Evolutionary conservation across 2,329 filamentous ascomycete species (phyloP), one percentile per base, ranked within the genome.

Genomic region (Botrytis paeoniae): DNA sequence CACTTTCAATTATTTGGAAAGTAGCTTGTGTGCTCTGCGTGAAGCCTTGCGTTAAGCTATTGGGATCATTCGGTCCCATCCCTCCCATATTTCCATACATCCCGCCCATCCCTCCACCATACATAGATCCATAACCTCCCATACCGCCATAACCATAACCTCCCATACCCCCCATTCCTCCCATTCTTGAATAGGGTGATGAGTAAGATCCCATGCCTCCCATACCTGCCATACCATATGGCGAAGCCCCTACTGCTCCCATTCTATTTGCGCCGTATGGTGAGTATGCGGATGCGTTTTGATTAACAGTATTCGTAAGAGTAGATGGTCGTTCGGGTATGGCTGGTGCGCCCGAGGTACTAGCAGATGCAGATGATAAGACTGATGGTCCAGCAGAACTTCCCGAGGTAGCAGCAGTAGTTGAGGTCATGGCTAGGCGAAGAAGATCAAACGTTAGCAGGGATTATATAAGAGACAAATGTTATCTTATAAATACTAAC

Each of bases 1-100:
- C 93, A 78, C 95, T 96, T 84, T 99, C 96, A 69, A 99, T 94
- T 87, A 99, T 94, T 85, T 98, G 96, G 81, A 99, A 99, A 0
- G 96, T 99, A 18, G 95, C 93, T 79, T 96, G 93, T 0, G 97
- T 99, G 85, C 93, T 96, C 82, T 97, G 95, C 81, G 91, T 93
- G 86, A 98, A 98, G 70, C 93, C 92, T 81, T 97, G 93, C n/a
- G 95, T 98, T 81, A 99, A 85, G 83, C 94, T 98, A 82, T 96
- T 94, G 41, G 94, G 93, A 81, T 97, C 94, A 81, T 97, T 97
- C 41, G 93, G 92, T 81, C 93, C 89, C 70, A 85, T 85, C 7
- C 85, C 85, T 41, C 84, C 83, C 81, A 85, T 84, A 43, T 83
- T 83, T 60, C 82, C 81, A 70, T 78, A 20, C 61, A 83, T 85